Base-by-base conservation (phyloP, 768 basidiomycete genomes). In the Mycena filopes region DNA sequence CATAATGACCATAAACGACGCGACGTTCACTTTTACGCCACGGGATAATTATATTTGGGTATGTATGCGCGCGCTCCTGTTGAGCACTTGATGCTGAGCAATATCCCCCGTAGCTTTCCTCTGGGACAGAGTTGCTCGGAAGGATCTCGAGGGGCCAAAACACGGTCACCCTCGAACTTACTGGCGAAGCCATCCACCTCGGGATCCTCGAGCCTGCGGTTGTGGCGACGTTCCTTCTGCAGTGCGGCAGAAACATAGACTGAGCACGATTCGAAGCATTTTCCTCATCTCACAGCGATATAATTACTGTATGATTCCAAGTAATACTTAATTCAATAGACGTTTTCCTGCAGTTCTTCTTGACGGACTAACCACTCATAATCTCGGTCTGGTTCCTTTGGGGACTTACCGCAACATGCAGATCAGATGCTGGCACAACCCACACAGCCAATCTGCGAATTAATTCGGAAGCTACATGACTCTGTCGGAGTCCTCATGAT, bases 191-290 rank as follows among this genome's bases (percentile, higher is more conserved):
- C 7, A 72, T 87, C 33, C 78, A 82, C 55, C 73, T 76, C 6
- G 80, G 82, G n/a, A 75, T 87, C 21, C 73, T 86, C 1, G 81
- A 87, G 31, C 71, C 77, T 2, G 78, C 77, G 46, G 71, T 87
- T 43, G 76, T 86, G 20, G 80, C 84, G 0, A 80, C 83, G 1
- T 71, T 82, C 9, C 76, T 86, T 41, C 71, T 87, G 43, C 80
- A 81, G 48, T 83, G 75, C 36, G 85, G 85, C 26, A 79, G 78
- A 64, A 80, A 71, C 65, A 79, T 86, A 21, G 84, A 84, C 60
- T 87, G 51, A 77, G n/a, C n/a, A 56, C 20, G 18, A 28, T 9
- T 31, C 29, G 31, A 48, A 28, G 10, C 2, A 42, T 29, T 38
- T 53, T 49, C 38, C 23, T 42, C 31, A 16, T 21, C 15, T 18